Base-by-base conservation (phyloP, 108 stramenopile species). In the Phaeodactylum tricornutum region DNA sequence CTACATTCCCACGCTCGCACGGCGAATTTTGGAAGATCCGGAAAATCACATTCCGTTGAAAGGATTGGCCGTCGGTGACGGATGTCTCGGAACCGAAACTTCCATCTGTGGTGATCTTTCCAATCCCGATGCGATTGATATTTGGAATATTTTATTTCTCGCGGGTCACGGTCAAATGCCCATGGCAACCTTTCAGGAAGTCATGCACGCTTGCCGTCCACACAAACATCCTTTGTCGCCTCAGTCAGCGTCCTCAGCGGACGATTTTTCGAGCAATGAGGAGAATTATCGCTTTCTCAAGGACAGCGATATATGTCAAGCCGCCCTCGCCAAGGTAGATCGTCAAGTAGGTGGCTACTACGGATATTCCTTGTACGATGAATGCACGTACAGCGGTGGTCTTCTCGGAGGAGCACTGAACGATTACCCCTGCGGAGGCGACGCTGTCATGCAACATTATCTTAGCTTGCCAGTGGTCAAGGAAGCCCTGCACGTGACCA, bases 41-140 rank as follows among this genome's bases (percentile, higher is more conserved):
- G 25, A 23, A 11, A 41, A 27, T 27, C 23, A n/a, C 4, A 45
- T 70, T 35, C 22, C 47, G 3, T 46, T 78, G 25, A 52, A 71
- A 54, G 77, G 77, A 6, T 68, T 84, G 50, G 84, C 84, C n/a
- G 76, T 92, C 2, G 91, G 91, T 23, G 80, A 92, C 57, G 83
- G 76, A 1, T 87, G 85, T 59, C 42, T 75, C 15, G 90, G 85
- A 33, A 86, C 66, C 15, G 61, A 81, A 42, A 79, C 71, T n/a
- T 53, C 61, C 25, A 70, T 77, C 48, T 79, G 78, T 48, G 64
- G 55, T 4, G 65, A 47, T 26, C 24, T 57, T 17, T 54, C 32
- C 4, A 20, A 42, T 45, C 11, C 14, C 14, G 4, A 48, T 35
- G 24, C 32, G 14, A 57, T 62, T 17, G 65, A 62, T 27, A 67